Base-by-base conservation (phyloP, 257 asterid genomes). In the Ophiorrhiza pumila region DNA sequence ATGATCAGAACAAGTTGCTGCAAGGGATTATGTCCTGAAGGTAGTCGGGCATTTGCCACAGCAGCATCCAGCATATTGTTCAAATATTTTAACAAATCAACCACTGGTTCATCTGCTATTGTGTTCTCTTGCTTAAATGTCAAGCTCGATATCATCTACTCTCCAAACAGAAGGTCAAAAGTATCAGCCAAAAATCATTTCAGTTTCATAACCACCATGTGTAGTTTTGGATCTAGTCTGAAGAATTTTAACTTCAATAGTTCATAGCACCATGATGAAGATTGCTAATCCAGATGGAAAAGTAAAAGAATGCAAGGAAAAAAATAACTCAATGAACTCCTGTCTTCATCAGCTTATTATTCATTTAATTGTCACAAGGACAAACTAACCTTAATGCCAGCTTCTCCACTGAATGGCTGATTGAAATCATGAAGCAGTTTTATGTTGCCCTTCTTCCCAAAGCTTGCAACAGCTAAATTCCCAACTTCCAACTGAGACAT, bases 401-500 rank as follows among this genome's bases (percentile, higher is more conserved):
- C 96, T 70, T 92, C 99, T 46, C 90, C 89, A 50, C 92, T 85
- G 80, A 95, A 90, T 47, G 95, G 88, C 79, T 89, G 91, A 80
- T 90, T 97, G 46, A 95, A 95, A 68, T 89, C 89, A 69, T 95
- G 99, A 66, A 95, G 89, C 69, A 85, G 49, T 75, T 76, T 83
- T 77, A 90, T 85, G 75, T 95, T 95, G 39, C 99, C 98, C 89
- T 89, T 90, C 86, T 89, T 81, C 78, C 99, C 99, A 50, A 90
- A 95, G 85, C 99, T 92, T 42, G 96, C 87, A 27, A 95, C 97
- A 50, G 97, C 96, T 72, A 92, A 76, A 45, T 85, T 85, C 55
- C 99, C 99, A 20, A 95, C 96, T 78, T 95, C 99, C 67, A 92
- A 86, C 60, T 87, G 98, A 69, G 99, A 90, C 99, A 95, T 95